Evolutionary conservation across 805 yeast species (phyloP).

Genomic region (Maudiozyma pseudohumilis): DNA sequence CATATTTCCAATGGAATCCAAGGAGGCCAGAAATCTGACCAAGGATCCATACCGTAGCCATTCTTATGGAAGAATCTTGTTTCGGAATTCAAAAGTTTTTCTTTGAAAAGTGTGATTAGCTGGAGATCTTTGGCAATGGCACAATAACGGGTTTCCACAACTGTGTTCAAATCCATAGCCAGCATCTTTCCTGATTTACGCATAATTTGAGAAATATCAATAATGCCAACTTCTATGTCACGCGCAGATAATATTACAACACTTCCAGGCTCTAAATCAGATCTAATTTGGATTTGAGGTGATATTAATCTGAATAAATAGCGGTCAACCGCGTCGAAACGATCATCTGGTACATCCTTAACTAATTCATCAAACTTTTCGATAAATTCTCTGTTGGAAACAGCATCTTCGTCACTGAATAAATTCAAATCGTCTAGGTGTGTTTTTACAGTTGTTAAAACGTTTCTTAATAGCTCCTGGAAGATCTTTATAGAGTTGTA

Average conservation of each 20-base stretch:
- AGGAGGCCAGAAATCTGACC: slow-evolving; percentile 48
- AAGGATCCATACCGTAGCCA: slow-evolving; percentile 23
- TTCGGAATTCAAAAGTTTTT: slow-evolving; percentile 26
- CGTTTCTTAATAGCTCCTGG: slow-evolving; percentile 30
- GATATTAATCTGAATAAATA: slow-evolving; percentile 45
- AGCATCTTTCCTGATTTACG: slow-evolving; percentile 22
- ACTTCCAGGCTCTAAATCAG: slow-evolving; percentile 37
- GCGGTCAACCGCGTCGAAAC: slow-evolving; percentile 38
- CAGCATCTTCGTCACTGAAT: slow-evolving; percentile 13
- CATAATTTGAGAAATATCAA: slow-evolving; percentile 35
- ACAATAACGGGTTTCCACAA: slow-evolving; percentile 49
- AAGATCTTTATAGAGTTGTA: slow-evolving; percentile 41
- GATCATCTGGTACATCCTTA: slow-evolving; percentile 31
- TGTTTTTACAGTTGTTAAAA: slow-evolving; percentile 13
- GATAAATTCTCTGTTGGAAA: slow-evolving; percentile 28
- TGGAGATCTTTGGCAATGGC: slow-evolving; percentile 47
- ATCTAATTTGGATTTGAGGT: slow-evolving; percentile 52
- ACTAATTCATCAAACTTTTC: slow-evolving; percentile 40
- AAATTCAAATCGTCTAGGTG: slow-evolving; percentile 1
- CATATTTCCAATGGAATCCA: slow-evolving; percentile 56
- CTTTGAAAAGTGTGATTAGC: slow-evolving; percentile 39
- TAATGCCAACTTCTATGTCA: slow-evolving; percentile 48
- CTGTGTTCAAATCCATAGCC: slow-evolving; percentile 25
- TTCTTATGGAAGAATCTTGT: slow-evolving; percentile 19
- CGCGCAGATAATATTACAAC: slow-evolving; percentile 46